These are phyloP conservation scores for Russula foetens DNA, from an alignment of 768 basidiomycete species.

Conservation along the genomic window DNA sequence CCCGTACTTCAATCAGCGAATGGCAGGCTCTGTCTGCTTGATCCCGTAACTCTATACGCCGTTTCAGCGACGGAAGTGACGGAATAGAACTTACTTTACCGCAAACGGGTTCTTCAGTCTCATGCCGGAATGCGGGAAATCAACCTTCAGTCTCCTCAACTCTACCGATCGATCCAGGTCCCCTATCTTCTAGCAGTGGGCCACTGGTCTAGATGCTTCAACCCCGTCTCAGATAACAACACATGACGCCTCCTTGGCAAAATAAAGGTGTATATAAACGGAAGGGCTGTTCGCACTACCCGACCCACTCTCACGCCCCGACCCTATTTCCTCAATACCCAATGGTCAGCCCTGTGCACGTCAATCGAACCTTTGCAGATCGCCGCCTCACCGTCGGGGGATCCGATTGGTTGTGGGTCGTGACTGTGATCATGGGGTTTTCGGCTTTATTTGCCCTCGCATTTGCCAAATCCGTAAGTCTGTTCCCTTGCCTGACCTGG, in stretches of 20 bases:
- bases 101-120: no score
- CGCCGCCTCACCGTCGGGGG: conserved; percentile 36
- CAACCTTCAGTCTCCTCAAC: background rate
- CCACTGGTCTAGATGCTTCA: no score
- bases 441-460: conserved; percentile 32
- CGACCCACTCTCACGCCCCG: no score
- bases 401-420: conserved; percentile 50
- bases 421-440: conserved; percentile 42
- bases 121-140: background rate
- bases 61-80: no score
- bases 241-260: background rate
- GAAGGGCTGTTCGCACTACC: background rate
- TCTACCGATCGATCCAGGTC: background rate
- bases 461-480: conserved; percentile 32
- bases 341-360: conserved; percentile 23
- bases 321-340: background rate
- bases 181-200: background rate
- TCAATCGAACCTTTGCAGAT: conserved; percentile 31
- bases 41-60: no score
- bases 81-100: no score
- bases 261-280: background rate
- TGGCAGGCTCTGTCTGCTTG: no score
- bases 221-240: no score
- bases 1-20: no score
- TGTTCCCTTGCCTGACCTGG: background rate